Conservation (phyloP, 2,329 filamentous ascomycete species). For the Sporothrix brasiliensis region DNA sequence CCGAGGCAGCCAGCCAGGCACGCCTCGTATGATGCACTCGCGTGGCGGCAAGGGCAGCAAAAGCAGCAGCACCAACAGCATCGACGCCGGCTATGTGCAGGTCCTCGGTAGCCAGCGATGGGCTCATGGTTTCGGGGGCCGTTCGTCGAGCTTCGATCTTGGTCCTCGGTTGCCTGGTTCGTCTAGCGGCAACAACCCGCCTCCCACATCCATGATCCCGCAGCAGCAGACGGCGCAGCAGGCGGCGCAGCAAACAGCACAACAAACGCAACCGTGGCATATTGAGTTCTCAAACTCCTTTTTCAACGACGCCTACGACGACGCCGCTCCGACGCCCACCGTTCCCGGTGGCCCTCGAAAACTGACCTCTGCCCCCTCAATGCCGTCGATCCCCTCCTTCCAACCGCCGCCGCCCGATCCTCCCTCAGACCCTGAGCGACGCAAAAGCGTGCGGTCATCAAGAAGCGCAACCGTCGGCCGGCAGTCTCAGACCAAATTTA, state of each 20-base stretch:
- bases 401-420: slow-evolving; percentile 49
- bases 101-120: slow-evolving; percentile 62
- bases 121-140: slow-evolving; percentile 54
- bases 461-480: slow-evolving; percentile 50
- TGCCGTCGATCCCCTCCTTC: slow-evolving; percentile 41
- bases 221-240: slow-evolving; percentile 33
- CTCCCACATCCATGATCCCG: slow-evolving; percentile 11
- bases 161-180: slow-evolving; percentile 48
- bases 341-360: slow-evolving; percentile 76
- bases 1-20: slow-evolving; percentile 45
- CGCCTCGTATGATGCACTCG: slow-evolving; percentile 54
- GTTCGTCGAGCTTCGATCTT: slow-evolving; percentile 77
- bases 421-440: slow-evolving; percentile 49
- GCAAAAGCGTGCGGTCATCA: slow-evolving; percentile 62
- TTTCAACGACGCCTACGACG: slow-evolving; percentile 62
- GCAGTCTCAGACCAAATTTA: slow-evolving; percentile 41
- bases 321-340: slow-evolving; percentile 83
- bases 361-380: slow-evolving; percentile 44
- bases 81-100: slow-evolving; percentile 64
- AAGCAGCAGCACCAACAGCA: slow-evolving; percentile 67
- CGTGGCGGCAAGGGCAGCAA: slow-evolving; percentile 69
- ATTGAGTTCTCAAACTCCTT: slow-evolving; percentile 55
- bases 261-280: slow-evolving; percentile 46
- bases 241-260: slow-evolving; percentile 34
- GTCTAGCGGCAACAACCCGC: slow-evolving; percentile 21